Evolutionary conservation across 139 green algal genomes (phyloP), one percentile per base, ranked within the genome.

Genomic region (Chlorella sorokiniana): DNA sequence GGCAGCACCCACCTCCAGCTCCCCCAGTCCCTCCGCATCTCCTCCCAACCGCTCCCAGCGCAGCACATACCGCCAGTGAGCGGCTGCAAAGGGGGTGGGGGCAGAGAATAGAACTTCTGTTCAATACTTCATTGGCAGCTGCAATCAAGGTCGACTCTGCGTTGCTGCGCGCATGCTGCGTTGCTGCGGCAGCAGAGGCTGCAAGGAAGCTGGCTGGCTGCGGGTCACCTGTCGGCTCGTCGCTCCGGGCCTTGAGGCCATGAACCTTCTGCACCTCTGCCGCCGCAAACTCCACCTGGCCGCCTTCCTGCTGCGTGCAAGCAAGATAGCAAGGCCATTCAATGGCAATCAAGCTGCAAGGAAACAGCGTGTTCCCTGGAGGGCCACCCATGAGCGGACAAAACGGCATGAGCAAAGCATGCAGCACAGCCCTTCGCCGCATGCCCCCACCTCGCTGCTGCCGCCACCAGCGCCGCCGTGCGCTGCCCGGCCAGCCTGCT

Each of bases 41-140:
- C 23, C 33, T 8, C 51, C 25, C 52, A 62, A 7, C 1, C 71
- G 77, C 54, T 84, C 82, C 78, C 78, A 89, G 23, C 44, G 41
- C 73, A 89, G 22, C 42, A 89, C 76, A 42, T 89, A 89, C 44
- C 85, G 85, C 85, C 85, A 89, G 65, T 75, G 69, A 7, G 81
- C 51, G 4, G 18, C 70, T 64, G 68, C 59, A 31, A 25, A 5
- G 11, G 4, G 7, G 27, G 14, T 3, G 2, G 27, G 11, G 25
- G 44, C 44, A 41, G 42, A 5, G 2, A 20, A 29, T 25, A 4
- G 18, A 11, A 54, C 64, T 2, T 18, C 6, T 1, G 38, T 22
- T 35, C 22, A 56, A 38, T 37, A 33, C 6, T 35, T 1, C 29
- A 33, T 63, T 40, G 31, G 48, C 48, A 56, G n/a, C n/a, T n/a